Evolutionary conservation across 805 yeast species (phyloP).

Genomic region (Candida quercuum): DNA sequence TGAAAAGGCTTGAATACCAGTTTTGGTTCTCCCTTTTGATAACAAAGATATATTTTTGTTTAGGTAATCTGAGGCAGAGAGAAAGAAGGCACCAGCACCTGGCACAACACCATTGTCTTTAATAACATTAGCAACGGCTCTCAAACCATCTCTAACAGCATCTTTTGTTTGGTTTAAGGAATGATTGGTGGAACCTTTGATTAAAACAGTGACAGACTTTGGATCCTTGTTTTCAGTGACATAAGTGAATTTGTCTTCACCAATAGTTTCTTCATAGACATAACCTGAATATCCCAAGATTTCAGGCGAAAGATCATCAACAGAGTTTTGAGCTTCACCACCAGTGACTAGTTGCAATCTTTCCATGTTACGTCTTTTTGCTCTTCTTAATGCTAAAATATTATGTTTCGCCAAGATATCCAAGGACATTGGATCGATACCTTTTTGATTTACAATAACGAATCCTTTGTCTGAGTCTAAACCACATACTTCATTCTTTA

Average conservation of each 20-base stretch:
- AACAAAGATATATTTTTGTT: slow-evolving; percentile 45
- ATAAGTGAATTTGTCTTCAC: slow-evolving; percentile 96
- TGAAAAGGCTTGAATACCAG: slow-evolving; percentile 90
- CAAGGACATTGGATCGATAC: slow-evolving; percentile 96
- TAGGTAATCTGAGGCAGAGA: slow-evolving; percentile 73
- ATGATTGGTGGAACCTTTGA: slow-evolving; percentile 90
- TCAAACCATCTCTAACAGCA: slow-evolving; percentile 94
- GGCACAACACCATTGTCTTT: slow-evolving; percentile 84
- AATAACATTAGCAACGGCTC: slow-evolving; percentile 89
- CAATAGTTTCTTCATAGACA: slow-evolving; percentile 88
- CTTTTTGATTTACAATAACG: slow-evolving; percentile 95
- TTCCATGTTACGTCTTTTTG: slow-evolving; percentile 99
- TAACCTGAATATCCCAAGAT: slow-evolving; percentile 85
- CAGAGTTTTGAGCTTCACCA: slow-evolving; percentile 96
- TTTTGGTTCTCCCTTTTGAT: slow-evolving; percentile 78
- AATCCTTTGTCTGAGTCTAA: slow-evolving; percentile 68
- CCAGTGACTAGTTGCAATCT: slow-evolving; percentile 94
- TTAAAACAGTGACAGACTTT: slow-evolving; percentile 83
- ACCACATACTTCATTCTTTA: slow-evolving; percentile 89
- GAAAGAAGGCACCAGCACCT: slow-evolving; percentile 95
- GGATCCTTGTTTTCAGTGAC: slow-evolving; percentile 89
- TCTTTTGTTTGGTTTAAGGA: slow-evolving; percentile 89
- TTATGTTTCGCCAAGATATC: slow-evolving; percentile 91
- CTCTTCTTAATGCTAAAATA: slow-evolving; percentile 92
- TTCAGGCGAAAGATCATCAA: slow-evolving; percentile 79